Evolutionary conservation across 2,329 filamentous ascomycete genomes (phyloP).

Genomic region (Fusarium globosum): DNA sequence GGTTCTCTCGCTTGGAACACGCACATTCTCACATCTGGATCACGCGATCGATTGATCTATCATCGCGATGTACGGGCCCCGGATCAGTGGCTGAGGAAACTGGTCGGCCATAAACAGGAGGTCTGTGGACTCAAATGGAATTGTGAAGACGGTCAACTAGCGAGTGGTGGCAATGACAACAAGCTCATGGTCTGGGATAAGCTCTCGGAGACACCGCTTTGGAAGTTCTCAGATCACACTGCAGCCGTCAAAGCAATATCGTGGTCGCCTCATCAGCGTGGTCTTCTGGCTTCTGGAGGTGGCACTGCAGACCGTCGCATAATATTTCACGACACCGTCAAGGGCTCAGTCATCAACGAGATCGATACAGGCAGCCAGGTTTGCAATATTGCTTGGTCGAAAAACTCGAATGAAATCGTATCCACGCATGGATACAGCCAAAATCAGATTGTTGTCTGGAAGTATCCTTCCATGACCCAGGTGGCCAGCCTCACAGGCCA

Average conservation of each 20-base stretch:
- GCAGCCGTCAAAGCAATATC: conserved; percentile 97
- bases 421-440: conserved; percentile 97
- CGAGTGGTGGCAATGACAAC: conserved; percentile 97
- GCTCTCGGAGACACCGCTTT: conserved; percentile 88
- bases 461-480: conserved; percentile 98
- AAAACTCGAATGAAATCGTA: conserved; percentile 97
- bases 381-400: conserved; percentile 98
- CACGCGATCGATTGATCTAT: conserved; percentile 91
- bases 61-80: conserved; percentile 95
- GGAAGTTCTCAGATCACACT: conserved; percentile 94
- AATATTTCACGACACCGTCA: conserved; percentile 96
- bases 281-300: conserved; percentile 92
- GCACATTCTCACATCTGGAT: conserved; percentile 95
- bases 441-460: conserved; percentile 99
- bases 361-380: conserved; percentile 98
- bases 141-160: conserved; percentile 92
- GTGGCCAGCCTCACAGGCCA: conserved; percentile 95
- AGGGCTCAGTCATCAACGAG: conserved; percentile 83
- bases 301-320: conserved; percentile 96
- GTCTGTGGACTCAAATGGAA: conserved; percentile 98
- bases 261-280: conserved; percentile 96
- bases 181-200: conserved; percentile 99
- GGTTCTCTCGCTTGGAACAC: conserved; percentile 98
- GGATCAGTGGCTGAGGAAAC: conserved; percentile 86
- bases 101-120: conserved; percentile 97